These are phyloP conservation scores for Psidium guajava DNA, from an alignment of 345 rosid genomes.

Conservation along the genomic window DNA sequence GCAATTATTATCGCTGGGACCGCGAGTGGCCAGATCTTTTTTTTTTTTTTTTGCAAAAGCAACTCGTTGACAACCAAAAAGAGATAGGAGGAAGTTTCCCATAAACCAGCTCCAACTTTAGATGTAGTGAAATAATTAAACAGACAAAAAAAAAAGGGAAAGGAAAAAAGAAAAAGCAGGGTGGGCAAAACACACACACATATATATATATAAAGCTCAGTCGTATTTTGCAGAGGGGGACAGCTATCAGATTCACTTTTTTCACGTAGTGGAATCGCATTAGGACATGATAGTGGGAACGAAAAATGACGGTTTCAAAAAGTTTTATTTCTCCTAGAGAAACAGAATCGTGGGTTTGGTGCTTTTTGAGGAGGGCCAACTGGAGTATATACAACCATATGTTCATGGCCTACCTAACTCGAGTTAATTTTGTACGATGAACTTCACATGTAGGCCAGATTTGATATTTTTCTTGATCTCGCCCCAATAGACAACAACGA, in stretches of 20 bases:
- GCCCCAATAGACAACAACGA: neutral
- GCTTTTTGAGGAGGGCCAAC: neutral
- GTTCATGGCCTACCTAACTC: neutral
- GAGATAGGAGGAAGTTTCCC: neutral
- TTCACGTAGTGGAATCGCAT: slow-evolving; percentile 28
- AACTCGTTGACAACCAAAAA: neutral
- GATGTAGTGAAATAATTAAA: neutral
- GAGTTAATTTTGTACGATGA: neutral
- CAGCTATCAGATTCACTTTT: slow-evolving; percentile 17
- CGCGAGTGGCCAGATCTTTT: neutral
- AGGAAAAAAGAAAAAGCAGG: neutral
- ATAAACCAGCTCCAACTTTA: neutral
- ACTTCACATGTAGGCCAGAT: neutral
- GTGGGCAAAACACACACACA: neutral
- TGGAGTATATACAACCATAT: neutral
- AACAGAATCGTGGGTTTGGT: neutral
- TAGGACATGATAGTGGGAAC: slow-evolving; percentile 5
- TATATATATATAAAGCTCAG: neutral
- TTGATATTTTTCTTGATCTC: neutral
- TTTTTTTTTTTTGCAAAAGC: neutral
- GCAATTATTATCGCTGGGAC: neutral
- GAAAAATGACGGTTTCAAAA: slow-evolving; percentile 6
- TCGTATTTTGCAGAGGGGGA: slow-evolving; percentile 10
- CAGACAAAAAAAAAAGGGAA: neutral
- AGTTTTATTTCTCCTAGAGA: neutral